Base-by-base conservation (phyloP, 2,329 filamentous ascomycete species). In the Trichoderma sp. region DNA sequence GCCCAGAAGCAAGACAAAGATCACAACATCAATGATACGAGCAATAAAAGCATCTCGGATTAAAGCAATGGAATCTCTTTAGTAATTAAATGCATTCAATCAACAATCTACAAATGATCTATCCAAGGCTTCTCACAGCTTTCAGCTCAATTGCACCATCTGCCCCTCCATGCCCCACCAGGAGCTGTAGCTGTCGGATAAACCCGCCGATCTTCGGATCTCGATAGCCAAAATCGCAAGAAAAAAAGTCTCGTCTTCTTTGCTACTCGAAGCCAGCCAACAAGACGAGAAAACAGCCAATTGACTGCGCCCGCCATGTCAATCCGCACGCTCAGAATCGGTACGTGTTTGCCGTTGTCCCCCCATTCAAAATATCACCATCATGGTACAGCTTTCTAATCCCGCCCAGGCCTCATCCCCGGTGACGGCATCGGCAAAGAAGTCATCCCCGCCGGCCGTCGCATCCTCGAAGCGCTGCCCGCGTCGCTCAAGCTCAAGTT, bases 361-460 rank as follows among this genome's bases (percentile, higher is more conserved):
- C 4, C 26, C 2, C 14, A 8, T 63, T 26, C 7, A 13, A 26
- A 46, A 18, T 4, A 28, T 8, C 6, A 10, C 6, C n/a, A n/a
- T 8, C 16, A 5, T 14, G 37, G 66, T 39, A n/a, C n/a, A 58
- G 32, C 26, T 63, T 55, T 24, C 54, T 16, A 39, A 30, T 4
- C 11, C 59, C 11, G 14, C 39, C 8, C n/a, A 97, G 94, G 94
- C 80, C 92, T 98, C 76, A 98, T 99, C 79, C 92, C 96, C 76
- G 96, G 96, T 78, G 96, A 99, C 83, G 96, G 96, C 82, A 99
- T 99, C 83, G 96, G 96, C 82, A 93, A 93, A 79, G 96, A 99
- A 83, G 96, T 99, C 80, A 98, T 99, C 81, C 96, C 96, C 73
- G 92, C 96, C 66, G 96, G 95, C 63, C 92, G 93, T 76, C 91